These are phyloP conservation scores for Exophiala dermatitidis DNA, from an alignment of 2,329 filamentous ascomycete genomes.

Conservation along the genomic window DNA sequence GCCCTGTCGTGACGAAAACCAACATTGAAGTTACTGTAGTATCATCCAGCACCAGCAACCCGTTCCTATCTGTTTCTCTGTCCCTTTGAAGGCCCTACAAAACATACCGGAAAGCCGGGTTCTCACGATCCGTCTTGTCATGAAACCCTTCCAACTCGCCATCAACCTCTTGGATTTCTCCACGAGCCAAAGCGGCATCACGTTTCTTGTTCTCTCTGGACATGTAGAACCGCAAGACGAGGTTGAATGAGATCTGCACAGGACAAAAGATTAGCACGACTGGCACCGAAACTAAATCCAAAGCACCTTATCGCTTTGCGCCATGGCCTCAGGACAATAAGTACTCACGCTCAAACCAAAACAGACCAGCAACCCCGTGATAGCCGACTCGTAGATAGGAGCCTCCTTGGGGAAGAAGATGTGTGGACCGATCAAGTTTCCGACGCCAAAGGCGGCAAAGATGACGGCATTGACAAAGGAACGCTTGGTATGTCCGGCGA, in stretches of 20 bases:
- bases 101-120: slow-evolving; percentile 32
- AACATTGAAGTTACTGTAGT: too few relatives aligned
- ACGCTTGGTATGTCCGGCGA: slow-evolving; percentile 47
- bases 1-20: too few relatives aligned
- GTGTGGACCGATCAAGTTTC: slow-evolving; percentile 44
- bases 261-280: neutral
- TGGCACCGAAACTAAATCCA: too few relatives aligned
- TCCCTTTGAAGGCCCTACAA: slow-evolving; percentile 18
- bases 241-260: slow-evolving; percentile 18
- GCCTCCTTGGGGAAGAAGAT: slow-evolving; percentile 41
- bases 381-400: slow-evolving; percentile 39
- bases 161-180: slow-evolving; percentile 2
- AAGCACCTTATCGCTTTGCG: neutral
- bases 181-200: slow-evolving; percentile 4
- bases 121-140: slow-evolving; percentile 32
- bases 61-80: neutral
- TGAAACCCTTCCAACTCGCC: slow-evolving; percentile 30
- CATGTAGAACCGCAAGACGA: slow-evolving; percentile 7
- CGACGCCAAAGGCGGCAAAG: slow-evolving; percentile 43
- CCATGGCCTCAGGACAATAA: neutral
- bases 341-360: slow-evolving; percentile 32
- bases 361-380: slow-evolving; percentile 38
- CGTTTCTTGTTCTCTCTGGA: neutral
- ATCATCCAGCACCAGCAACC: too few relatives aligned
- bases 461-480: slow-evolving; percentile 44